phyloP scores from a whole-genome alignment of 176 grass and related monocot genomes.

The Elymus sibiricus region DNA sequence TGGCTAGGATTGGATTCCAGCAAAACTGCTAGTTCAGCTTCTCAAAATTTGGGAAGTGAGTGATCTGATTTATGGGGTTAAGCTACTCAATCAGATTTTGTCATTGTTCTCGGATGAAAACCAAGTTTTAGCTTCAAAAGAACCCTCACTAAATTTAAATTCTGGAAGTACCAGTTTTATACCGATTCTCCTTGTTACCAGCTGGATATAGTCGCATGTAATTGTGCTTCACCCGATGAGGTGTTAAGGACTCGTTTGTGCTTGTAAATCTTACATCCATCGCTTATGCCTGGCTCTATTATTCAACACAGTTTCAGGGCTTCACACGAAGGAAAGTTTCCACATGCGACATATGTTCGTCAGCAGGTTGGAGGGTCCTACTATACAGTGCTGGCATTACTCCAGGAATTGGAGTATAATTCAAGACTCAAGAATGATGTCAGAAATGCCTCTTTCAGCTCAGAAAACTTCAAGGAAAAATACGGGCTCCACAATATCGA shows the following conservation, averaged over 20 bases:
- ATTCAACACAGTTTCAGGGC: constrained; percentile 4
- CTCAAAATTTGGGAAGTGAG: neutral
- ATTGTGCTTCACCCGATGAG: neutral
- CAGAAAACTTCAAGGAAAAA: neutral
- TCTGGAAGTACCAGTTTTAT: neutral
- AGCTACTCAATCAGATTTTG: neutral
- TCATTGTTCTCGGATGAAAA: neutral
- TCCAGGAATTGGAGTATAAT: constrained; percentile 17
- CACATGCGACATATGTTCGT: neutral
- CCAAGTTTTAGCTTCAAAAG: neutral
- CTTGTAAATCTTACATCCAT: neutral
- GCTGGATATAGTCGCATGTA: neutral
- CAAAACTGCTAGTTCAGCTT: neutral
- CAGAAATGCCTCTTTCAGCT: neutral
- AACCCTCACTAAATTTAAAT: neutral
- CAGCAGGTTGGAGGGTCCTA: constrained; percentile 2
- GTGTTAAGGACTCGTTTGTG: neutral
- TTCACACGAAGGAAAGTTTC: neutral
- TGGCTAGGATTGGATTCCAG: neutral
- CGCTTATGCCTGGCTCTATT: neutral
- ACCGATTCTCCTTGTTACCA: neutral
- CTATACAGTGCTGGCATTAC: neutral
- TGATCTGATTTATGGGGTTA: neutral
- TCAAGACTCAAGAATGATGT: neutral
- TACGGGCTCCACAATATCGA: neutral